These are phyloP conservation scores for Rubus parviflorus DNA, from an alignment of 306 rosid species.

Conservation along the genomic window DNA sequence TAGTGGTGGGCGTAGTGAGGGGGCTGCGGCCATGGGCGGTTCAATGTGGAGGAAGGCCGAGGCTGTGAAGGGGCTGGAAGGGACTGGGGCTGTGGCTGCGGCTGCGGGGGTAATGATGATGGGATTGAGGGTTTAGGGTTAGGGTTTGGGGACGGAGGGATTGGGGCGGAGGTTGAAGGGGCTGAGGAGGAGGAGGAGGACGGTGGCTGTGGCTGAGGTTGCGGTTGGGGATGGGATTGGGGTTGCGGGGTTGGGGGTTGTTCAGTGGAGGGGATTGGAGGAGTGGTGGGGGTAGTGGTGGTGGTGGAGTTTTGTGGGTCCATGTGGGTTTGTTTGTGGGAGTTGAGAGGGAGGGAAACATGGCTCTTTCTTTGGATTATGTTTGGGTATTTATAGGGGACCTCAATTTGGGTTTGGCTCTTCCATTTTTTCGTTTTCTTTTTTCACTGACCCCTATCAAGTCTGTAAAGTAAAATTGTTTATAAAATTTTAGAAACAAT, in stretches of 20 bases:
- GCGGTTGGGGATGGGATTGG: slow-evolving; percentile 27
- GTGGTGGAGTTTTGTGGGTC: slow-evolving; percentile 15
- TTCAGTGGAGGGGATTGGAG: slow-evolving; percentile 16
- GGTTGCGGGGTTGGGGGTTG: neutral
- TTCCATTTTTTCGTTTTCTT: too few relatives aligned
- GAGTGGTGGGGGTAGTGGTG: slow-evolving; percentile 6
- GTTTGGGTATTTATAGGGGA: neutral
- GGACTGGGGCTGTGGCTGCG: slow-evolving; percentile 29
- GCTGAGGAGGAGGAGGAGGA: slow-evolving; percentile 19
- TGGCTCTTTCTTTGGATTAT: neutral
- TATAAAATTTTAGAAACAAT: too few relatives aligned
- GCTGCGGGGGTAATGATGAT: slow-evolving; percentile 14
- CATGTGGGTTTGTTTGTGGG: slow-evolving; percentile 32
- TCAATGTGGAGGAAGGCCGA: slow-evolving; percentile 57
- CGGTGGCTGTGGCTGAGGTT: slow-evolving; percentile 19
- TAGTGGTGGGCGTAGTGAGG: slow-evolving; percentile 53
- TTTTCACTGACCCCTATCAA: too few relatives aligned
- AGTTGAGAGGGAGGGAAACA: slow-evolving; percentile 23
- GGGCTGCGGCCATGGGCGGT: slow-evolving; percentile 49
- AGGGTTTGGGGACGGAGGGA: slow-evolving; percentile 35
- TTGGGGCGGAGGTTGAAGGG: slow-evolving; percentile 20
- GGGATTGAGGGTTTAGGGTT: slow-evolving; percentile 40
- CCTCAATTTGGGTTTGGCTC: neutral
- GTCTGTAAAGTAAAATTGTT: too few relatives aligned
- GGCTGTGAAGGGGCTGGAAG: slow-evolving; percentile 41